Evolutionary conservation across 768 basidiomycete genomes (phyloP).

Genomic region (Boletellus emodensis): DNA sequence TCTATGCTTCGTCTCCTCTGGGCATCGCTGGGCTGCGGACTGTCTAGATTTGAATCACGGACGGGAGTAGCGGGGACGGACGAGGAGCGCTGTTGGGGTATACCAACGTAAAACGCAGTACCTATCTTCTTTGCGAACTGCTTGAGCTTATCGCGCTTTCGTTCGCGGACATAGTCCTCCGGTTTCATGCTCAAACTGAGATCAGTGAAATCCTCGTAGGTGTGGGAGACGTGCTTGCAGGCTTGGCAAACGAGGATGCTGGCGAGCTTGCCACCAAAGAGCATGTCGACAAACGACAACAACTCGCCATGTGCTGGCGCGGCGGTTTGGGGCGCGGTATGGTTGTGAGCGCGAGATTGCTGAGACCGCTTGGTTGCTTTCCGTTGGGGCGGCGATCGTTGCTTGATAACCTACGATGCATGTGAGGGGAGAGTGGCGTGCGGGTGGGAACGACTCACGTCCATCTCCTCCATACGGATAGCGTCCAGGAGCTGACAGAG

Average conservation of each 20-base stretch:
- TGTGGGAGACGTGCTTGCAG: slow-evolving; percentile 88
- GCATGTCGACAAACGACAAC: slow-evolving; percentile 77
- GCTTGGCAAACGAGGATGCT: slow-evolving; percentile 91
- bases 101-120: slow-evolving; percentile 21
- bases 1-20: slow-evolving; percentile 32
- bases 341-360: not conserved
- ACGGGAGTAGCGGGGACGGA: slow-evolving; percentile 50
- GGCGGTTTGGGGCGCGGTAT: not conserved
- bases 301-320: slow-evolving; percentile 43
- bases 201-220: slow-evolving; percentile 84
- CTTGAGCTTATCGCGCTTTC: slow-evolving; percentile 76
- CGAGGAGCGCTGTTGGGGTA: slow-evolving; percentile 47
- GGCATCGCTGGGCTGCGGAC: slow-evolving; percentile 19
- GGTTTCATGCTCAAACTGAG: slow-evolving; percentile 86
- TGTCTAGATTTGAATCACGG: slow-evolving; percentile 32
- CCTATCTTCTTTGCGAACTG: slow-evolving; percentile 63
- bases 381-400: slow-evolving; percentile 46
- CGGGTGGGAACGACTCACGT: slow-evolving; percentile 45
- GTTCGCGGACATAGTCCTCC: slow-evolving; percentile 67
- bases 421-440: not conserved
- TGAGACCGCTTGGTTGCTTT: slow-evolving; percentile 29
- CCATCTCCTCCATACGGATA: slow-evolving; percentile 92
- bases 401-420: slow-evolving; percentile 68
- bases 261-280: slow-evolving; percentile 86
- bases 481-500: slow-evolving; percentile 85